Base-by-base conservation (phyloP, 495 filamentous ascomycete genomes). In the Saxophila tyrrhenica region DNA sequence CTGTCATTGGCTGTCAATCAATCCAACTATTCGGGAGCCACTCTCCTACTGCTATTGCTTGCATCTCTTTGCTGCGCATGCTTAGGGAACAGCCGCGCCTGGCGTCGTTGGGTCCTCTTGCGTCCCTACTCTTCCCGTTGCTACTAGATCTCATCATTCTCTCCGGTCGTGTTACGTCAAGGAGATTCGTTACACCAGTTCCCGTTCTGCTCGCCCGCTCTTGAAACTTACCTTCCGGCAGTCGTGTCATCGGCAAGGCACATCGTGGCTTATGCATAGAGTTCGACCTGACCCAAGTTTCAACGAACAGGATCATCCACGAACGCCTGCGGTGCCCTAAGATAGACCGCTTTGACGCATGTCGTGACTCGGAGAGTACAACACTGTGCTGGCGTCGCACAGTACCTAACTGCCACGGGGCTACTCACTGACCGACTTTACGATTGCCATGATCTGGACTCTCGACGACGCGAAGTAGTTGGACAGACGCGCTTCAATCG, bases 1-100 rank as follows among this genome's bases (percentile, higher is more conserved):
- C 48, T 57, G 47, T 57, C 54, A 51, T 57, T 57, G 48, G 54
- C 41, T 44, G 41, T 44, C 41, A n/a, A n/a, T n/a, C n/a, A n/a
- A 44, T 22, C 46, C 43, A 25, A 11, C 46, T 38, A n/a, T n/a
- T n/a, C n/a, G n/a, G n/a, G n/a, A n/a, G n/a, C n/a, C n/a, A n/a
- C n/a, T n/a, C n/a, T n/a, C n/a, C n/a, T n/a, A n/a, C n/a, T 25
- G n/a, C 35, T 52, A 52, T 42, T 49, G 22, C 44, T 44, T 44
- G 41, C 41, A 44, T 8, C 41, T 44, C 7, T 44, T 7, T 9
- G 5, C 19, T 21, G 51, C 42, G 51, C 51, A 54, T 29, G 20
- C 41, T 41, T 25, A 17, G 51, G 24, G 23, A 46, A 20, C 15
- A 46, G 20, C 35, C 35, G 25, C 51, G 35, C 42, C 51, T 48